Evolutionary conservation across 371 early-diverging fungal genomes (phyloP).

Genomic region (Vairimorpha necatrix): DNA sequence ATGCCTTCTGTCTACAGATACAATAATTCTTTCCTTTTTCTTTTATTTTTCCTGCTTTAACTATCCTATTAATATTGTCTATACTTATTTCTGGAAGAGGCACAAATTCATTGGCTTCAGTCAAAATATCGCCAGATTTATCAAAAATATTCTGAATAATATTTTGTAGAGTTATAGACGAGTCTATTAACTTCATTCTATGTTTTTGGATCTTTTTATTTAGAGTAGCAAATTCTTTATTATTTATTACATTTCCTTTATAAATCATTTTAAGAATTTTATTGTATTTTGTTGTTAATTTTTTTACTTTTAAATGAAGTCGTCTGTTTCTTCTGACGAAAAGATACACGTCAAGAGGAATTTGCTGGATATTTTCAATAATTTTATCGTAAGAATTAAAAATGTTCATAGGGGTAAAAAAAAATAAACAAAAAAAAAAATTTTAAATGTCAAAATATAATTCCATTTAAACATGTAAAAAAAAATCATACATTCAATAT

Average conservation of each 20-base stretch:
- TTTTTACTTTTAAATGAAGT: conserved; percentile 7
- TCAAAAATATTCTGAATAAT: background rate
- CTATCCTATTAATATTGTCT: conserved; percentile 17
- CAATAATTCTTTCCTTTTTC: conserved; percentile 49
- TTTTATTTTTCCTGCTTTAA: conserved; percentile 15
- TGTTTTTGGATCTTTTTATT: conserved; percentile 1
- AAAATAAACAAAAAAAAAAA: background rate
- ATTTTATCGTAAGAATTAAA: conserved; percentile 50
- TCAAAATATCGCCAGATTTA: background rate
- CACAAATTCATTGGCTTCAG: background rate
- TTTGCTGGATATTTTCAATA: conserved; percentile 47
- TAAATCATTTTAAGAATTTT: background rate
- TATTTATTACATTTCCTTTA: background rate
- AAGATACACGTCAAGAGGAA: conserved; percentile 44
- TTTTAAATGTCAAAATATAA: background rate
- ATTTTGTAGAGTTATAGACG: conserved; percentile 1
- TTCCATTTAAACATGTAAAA: background rate
- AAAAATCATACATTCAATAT: background rate
- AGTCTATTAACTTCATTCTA: background rate
- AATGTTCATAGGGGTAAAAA: conserved; percentile 18
- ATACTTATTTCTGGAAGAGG: background rate
- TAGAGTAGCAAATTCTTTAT: background rate
- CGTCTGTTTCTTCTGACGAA: conserved; percentile 27
- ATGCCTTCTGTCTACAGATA: conserved; percentile 57
- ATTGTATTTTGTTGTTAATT: background rate